Evolutionary conservation across 1,139 yeast species (phyloP), one percentile per base, ranked within the genome.

Genomic region (Hanseniaspora gamundiae): DNA sequence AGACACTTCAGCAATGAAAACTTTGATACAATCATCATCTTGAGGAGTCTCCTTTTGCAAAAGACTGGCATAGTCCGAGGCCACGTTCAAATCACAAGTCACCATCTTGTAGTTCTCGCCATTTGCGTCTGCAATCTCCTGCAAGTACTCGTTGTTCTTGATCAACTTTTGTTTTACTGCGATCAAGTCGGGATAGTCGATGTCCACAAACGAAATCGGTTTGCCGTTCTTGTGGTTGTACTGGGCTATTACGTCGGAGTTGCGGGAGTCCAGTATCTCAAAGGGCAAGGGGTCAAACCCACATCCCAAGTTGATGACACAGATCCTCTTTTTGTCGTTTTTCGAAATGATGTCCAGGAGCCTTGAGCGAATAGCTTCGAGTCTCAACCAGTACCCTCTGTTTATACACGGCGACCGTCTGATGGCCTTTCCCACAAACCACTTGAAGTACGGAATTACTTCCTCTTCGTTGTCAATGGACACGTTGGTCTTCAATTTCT

Each of bases 211-310:
- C 1, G 67, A 61, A 13, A 77, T 56, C 24, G 67, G 58, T 2
- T 59, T 56, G 2, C 44, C 39, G 39, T 52, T 55, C 9, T 16
- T 4, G 9, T 10, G 24, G 36, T 33, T 33, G 36, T 17, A 33
- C n/a, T 33, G 36, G 7, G 47, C 43, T 11, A 36, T n/a, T 13
- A 21, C 29, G 5, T 54, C 55, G 10, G 45, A 39, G 31, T 60
- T 56, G 42, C 55, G 38, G 22, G 57, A 57, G 48, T 70, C 73
- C 33, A 81, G 60, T 43, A 78, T 58, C 54, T 81, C 84, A 54
- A 81, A 83, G 2, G 94, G 87, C 48, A 82, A 63, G 2, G 87
- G 85, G 57, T 80, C 88, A 57, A 73, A 84, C 6, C 94, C 94
- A 62, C 94, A 83, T 1, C 94, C 94, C 36, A 84, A 64, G 58